Conservation (phyloP, 257 asterid genomes). For the Apocynum venetum region DNA sequence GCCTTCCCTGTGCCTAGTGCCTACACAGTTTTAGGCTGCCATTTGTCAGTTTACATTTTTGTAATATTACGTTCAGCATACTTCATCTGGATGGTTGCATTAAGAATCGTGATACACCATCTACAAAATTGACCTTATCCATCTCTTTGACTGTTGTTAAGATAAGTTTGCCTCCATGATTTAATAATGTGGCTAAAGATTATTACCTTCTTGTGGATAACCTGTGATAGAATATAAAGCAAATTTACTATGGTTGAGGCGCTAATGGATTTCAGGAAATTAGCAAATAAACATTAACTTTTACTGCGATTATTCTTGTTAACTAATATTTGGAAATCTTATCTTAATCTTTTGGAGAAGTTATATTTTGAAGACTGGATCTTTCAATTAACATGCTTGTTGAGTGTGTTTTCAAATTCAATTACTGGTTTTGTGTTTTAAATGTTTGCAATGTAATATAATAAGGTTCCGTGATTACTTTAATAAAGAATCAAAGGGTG, state of each 20-base stretch:
- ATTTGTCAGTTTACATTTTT: background rate
- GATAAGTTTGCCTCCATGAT: background rate
- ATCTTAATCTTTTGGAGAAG: background rate
- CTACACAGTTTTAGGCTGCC: background rate
- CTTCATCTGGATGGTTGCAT: background rate
- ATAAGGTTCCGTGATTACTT: background rate
- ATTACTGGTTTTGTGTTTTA: background rate
- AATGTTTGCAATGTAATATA: background rate
- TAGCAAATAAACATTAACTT: background rate
- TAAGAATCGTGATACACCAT: background rate
- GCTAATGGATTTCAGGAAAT: background rate
- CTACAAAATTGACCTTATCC: background rate
- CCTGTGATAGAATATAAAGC: background rate
- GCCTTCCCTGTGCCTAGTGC: background rate
- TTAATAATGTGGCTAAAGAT: background rate
- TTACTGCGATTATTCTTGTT: background rate
- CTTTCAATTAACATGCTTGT: background rate
- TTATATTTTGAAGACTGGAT: background rate
- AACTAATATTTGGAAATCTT: background rate
- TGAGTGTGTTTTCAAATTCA: background rate
- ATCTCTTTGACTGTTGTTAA: background rate
- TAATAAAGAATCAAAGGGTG: background rate
- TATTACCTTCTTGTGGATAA: background rate
- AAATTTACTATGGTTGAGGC: background rate
- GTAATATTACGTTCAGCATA: background rate